phyloP scores from a whole-genome alignment of 495 filamentous ascomycete genomes.

The Amphirosellinia nigrospora region DNA sequence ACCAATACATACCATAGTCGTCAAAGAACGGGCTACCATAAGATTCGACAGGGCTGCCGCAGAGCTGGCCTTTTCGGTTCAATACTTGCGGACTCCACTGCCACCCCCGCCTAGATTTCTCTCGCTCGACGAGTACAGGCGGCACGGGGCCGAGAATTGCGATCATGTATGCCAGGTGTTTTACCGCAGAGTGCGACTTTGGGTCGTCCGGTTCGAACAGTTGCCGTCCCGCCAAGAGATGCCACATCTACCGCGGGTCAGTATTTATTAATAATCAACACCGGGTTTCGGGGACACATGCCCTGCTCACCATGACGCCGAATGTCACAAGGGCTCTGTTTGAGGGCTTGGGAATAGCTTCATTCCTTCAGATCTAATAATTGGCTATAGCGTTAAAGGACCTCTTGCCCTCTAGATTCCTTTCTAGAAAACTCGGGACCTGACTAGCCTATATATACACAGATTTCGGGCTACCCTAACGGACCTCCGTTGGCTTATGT shows the following conservation, averaged over 20 bases:
- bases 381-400: too few species aligned
- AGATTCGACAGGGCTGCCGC: constrained; percentile 32
- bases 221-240: constrained; percentile 36
- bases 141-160: constrained; percentile 49
- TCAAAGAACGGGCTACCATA: constrained; percentile 37
- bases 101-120: constrained; percentile 25
- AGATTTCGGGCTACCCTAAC: too few species aligned
- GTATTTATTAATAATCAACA: constrained; percentile 20
- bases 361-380: too few species aligned
- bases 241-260: constrained; percentile 39
- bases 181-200: constrained; percentile 36
- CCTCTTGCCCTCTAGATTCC: too few species aligned
- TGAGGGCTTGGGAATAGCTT: too few species aligned
- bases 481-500: too few species aligned
- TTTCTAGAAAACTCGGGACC: too few species aligned
- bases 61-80: constrained; percentile 26
- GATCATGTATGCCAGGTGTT: constrained; percentile 46
- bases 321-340: too few species aligned
- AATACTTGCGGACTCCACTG: constrained; percentile 27
- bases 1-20: constrained; percentile 29
- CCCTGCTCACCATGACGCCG: constrained; percentile 36
- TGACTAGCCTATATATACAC: too few species aligned
- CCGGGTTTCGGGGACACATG: constrained; percentile 5
- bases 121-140: constrained; percentile 32
- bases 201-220: constrained; percentile 42